A percentile compares a stretch with the other conserved stretches of the same genome.
Conservation (phyloP, 2,329 filamentous ascomycete genomes). For the Paramyrothecium roridum region DNA sequence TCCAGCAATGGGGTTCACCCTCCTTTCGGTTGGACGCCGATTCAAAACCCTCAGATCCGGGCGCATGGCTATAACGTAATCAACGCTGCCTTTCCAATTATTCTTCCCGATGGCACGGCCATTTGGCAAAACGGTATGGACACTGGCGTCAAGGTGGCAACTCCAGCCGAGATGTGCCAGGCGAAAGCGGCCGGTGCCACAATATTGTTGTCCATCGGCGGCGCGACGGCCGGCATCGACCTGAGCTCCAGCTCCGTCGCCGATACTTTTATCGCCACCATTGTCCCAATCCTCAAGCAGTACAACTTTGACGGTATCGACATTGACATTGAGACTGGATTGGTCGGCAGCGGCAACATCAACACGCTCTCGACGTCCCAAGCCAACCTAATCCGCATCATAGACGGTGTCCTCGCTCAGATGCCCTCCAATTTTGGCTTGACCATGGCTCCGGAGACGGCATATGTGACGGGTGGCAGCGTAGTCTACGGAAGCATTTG, state of each 20-base stretch:
- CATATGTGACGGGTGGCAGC: slow-evolving; percentile 29
- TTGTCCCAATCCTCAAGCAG: slow-evolving; percentile 29
- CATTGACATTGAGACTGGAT: slow-evolving; percentile 30
- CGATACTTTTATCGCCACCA: slow-evolving; percentile 28
- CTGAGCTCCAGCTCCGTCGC: slow-evolving; percentile 26
- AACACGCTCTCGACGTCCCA: slow-evolving; percentile 25
- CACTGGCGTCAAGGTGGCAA: slow-evolving; percentile 21
- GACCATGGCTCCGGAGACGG: slow-evolving; percentile 41
- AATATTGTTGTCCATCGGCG: slow-evolving; percentile 30
- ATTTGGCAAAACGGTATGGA: slow-evolving; percentile 30
- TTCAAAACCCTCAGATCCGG: slow-evolving; percentile 21
- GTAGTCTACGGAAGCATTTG: slow-evolving; percentile 28
- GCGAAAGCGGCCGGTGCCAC: slow-evolving; percentile 30
- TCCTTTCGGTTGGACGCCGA: slow-evolving; percentile 28
- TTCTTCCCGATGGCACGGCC: slow-evolving; percentile 27
- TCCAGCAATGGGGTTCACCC: slow-evolving; percentile 28
- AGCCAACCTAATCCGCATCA: slow-evolving; percentile 29
- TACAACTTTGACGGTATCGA: slow-evolving; percentile 34
- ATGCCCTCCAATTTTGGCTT: slow-evolving; percentile 49
- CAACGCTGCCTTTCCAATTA: slow-evolving; percentile 30
- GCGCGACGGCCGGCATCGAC: slow-evolving; percentile 27
- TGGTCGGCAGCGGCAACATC: slow-evolving; percentile 25
- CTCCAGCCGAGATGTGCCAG: slow-evolving; percentile 26
- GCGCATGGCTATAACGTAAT: slow-evolving; percentile 31
- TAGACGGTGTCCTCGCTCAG: slow-evolving; percentile 22